Conservation (phyloP, 805 yeast genomes). For the Tetrapisispora nanseiensis region DNA sequence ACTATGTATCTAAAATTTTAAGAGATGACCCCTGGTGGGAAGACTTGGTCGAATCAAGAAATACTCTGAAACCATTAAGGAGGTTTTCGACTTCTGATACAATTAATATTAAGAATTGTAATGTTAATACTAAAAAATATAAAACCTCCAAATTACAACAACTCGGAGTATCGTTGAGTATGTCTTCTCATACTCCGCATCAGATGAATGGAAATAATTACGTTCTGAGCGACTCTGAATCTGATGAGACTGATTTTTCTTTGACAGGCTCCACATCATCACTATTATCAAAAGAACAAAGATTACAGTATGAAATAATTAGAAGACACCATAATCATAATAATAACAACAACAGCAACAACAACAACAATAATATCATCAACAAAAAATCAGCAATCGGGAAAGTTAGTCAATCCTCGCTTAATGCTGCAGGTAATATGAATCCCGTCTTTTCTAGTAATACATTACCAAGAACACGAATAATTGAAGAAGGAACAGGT, state of each 20-base stretch:
- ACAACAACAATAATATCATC: no score
- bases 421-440: slow-evolving; percentile 9
- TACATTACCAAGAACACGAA: slow-evolving; percentile 57
- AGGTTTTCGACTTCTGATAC: slow-evolving; percentile 28
- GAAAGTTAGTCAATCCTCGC: neutral
- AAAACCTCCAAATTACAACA: slow-evolving; percentile 57
- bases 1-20: slow-evolving; percentile 42
- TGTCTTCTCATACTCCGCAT: slow-evolving; percentile 51
- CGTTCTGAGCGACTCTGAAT: slow-evolving; percentile 24
- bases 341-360: no score
- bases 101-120: slow-evolving; percentile 14
- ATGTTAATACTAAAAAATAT: slow-evolving; percentile 21
- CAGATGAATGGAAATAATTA: slow-evolving; percentile 22
- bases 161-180: slow-evolving; percentile 68
- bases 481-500: slow-evolving; percentile 60
- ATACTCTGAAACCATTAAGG: slow-evolving; percentile 21
- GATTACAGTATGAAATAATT: slow-evolving; percentile 6
- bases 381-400: no score
- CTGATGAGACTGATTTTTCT: slow-evolving; percentile 20
- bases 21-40: slow-evolving; percentile 81
- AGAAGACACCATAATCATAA: slow-evolving; percentile 4
- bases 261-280: slow-evolving; percentile 11
- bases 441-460: slow-evolving; percentile 63
- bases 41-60: slow-evolving; percentile 52
- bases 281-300: slow-evolving; percentile 7